These are phyloP conservation scores for Talaromyces sp. DNA, from an alignment of 2,329 filamentous ascomycete species.

Conservation along the genomic window DNA sequence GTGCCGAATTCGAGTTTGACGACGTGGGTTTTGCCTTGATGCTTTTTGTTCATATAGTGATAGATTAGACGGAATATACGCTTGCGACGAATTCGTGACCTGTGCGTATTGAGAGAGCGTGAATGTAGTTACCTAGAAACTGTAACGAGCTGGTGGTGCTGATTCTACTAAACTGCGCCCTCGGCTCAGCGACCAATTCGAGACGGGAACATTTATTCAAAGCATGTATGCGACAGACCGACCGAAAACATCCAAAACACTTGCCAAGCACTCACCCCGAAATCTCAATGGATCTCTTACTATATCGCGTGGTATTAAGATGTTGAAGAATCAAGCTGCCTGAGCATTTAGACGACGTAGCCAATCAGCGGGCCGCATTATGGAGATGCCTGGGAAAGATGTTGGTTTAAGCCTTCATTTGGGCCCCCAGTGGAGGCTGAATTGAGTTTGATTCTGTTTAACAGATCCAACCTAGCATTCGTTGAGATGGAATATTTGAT, in stretches of 20 bases:
- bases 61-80: background rate
- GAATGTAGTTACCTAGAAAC: background rate
- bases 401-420: background rate
- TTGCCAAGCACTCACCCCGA: background rate
- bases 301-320: background rate
- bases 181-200: background rate
- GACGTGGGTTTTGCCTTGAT: constrained; percentile 17
- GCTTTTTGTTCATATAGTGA: background rate
- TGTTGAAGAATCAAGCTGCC: background rate
- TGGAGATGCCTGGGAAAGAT: constrained; percentile 2
- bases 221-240: background rate
- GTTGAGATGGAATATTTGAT: background rate
- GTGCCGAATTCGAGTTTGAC: constrained; percentile 16
- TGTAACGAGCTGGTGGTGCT: background rate
- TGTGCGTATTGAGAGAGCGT: background rate
- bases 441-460: background rate
- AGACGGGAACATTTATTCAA: background rate
- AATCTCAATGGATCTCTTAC: background rate
- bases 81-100: background rate
- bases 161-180: background rate
- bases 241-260: too few species aligned
- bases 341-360: background rate
- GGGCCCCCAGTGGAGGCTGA: background rate
- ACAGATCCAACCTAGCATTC: background rate
- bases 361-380: constrained; percentile 6